phyloP scores from a whole-genome alignment of 129 eudicot species.

The Chrysanthemum makinoi region DNA sequence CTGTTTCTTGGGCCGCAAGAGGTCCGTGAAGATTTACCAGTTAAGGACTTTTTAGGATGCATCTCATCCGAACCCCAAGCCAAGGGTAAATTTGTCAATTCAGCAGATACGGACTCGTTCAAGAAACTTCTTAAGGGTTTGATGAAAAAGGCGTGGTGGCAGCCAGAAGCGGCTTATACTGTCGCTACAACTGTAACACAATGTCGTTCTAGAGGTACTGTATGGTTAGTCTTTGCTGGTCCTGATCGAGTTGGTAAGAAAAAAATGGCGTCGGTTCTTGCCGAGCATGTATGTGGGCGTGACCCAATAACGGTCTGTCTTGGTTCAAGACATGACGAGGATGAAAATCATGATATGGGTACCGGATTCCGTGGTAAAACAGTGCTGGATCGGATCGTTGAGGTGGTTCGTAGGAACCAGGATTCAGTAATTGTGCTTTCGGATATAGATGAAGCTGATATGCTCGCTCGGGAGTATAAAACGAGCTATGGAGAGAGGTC shows the following conservation, averaged over 20 bases:
- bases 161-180: constrained; percentile 81
- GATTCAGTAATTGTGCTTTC: constrained; percentile 80
- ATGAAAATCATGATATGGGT: constrained; percentile 38
- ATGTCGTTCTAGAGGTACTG: constrained; percentile 48
- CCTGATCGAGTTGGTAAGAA: constrained; percentile 81
- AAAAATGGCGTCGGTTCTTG: constrained; percentile 78
- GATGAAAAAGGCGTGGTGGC: constrained; percentile 94
- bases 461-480: constrained; percentile 66
- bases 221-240: constrained; percentile 83
- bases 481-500: constrained; percentile 80
- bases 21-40: constrained; percentile 30
- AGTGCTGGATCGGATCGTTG: constrained; percentile 68
- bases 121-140: constrained; percentile 87
- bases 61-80: constrained; percentile 56
- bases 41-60: constrained; percentile 71
- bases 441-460: constrained; percentile 84
- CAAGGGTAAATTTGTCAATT: constrained; percentile 50
- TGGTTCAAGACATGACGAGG: constrained; percentile 62
- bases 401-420: constrained; percentile 70
- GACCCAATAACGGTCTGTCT: constrained; percentile 61
- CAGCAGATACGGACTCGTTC: constrained; percentile 57
- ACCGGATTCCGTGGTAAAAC: constrained; percentile 73
- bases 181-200: constrained; percentile 64
- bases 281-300: constrained; percentile 64
- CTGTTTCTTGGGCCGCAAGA: constrained; percentile 68